Conservation (phyloP, 805 yeast species). For the Zygoascus ofunaensis region DNA sequence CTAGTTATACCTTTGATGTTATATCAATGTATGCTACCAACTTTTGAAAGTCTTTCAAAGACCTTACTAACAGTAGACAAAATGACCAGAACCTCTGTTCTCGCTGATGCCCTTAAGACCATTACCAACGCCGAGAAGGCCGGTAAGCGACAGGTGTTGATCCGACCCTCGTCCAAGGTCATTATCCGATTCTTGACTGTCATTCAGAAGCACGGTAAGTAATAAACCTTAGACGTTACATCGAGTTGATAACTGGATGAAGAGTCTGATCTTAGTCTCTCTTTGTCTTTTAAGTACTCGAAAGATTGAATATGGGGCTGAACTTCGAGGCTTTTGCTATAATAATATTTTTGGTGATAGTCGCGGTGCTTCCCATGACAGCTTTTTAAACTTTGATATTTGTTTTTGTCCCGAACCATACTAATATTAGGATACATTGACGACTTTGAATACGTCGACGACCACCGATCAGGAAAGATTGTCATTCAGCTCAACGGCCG, state of each 20-base stretch:
- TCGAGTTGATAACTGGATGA: conserved; percentile 99
- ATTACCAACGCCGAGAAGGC: conserved; percentile 99
- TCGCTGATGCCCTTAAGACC: conserved; percentile 97
- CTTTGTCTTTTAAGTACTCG: conserved; percentile 98
- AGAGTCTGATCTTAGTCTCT: conserved; percentile 79
- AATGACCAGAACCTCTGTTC: conserved; percentile 97
- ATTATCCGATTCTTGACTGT: conserved; percentile 94
- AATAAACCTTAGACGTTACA: conserved; percentile 1
- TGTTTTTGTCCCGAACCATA: background rate
- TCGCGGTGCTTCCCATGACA: conserved; percentile 29
- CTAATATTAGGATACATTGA: conserved; percentile 67
- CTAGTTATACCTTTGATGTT: too few species aligned
- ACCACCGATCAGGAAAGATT: conserved; percentile 98
- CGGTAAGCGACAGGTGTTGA: conserved; percentile 97
- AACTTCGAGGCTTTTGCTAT: conserved; percentile 1
- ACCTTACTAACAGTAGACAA: conserved; percentile 5
- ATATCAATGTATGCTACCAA: too few species aligned
- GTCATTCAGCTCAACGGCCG: conserved; percentile 96
- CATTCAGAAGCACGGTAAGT: conserved; percentile 92
- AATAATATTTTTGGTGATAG: conserved; percentile 2
- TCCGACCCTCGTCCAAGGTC: conserved; percentile 98
- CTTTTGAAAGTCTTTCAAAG: too few species aligned
- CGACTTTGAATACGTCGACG: conserved; percentile 96
- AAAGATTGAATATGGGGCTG: conserved; percentile 44
- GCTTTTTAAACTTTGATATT: conserved; percentile 7